phyloP scores from a whole-genome alignment of 495 filamentous ascomycete genomes.

The Tricharina praecox region DNA sequence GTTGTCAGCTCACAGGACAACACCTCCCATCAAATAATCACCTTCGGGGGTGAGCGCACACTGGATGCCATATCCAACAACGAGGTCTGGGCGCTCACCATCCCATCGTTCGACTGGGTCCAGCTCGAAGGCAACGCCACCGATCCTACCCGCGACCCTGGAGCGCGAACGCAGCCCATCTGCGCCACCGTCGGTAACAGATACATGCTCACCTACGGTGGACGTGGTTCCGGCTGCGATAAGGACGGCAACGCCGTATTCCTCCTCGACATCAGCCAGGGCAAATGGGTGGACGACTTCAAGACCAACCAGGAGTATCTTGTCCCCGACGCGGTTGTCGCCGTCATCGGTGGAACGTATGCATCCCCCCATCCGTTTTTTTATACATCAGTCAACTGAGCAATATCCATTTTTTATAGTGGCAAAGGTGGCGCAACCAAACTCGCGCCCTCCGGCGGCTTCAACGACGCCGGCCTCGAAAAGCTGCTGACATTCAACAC shows the following conservation, averaged over 20 bases:
- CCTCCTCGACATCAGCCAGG: slow-evolving; percentile 8
- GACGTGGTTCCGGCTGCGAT: slow-evolving; percentile 5
- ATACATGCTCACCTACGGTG: slow-evolving; percentile 9
- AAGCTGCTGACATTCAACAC: neutral
- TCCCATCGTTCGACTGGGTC: slow-evolving; percentile 9
- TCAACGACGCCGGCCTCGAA: neutral
- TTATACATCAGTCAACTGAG: no score
- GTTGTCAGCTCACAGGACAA: slow-evolving; percentile 5
- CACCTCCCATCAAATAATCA: slow-evolving; percentile 11
- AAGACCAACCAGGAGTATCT: neutral
- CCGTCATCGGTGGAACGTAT: neutral
- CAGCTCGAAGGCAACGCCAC: slow-evolving; percentile 3
- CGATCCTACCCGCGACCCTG: neutral
- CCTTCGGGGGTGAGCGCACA: neutral
- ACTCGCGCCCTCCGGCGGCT: neutral
- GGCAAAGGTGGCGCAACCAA: neutral
- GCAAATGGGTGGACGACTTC: slow-evolving; percentile 5
- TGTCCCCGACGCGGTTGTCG: neutral
- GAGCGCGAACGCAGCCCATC: neutral
- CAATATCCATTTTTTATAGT: neutral
- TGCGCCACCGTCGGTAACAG: slow-evolving; percentile 6
- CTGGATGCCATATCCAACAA: neutral
- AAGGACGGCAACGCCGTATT: slow-evolving; percentile 1
- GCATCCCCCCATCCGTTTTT: neutral
- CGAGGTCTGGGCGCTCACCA: slow-evolving; percentile 7